These are phyloP conservation scores for Mycosphaerelloides madeirae DNA, from an alignment of 2,329 filamentous ascomycete genomes.

Conservation along the genomic window DNA sequence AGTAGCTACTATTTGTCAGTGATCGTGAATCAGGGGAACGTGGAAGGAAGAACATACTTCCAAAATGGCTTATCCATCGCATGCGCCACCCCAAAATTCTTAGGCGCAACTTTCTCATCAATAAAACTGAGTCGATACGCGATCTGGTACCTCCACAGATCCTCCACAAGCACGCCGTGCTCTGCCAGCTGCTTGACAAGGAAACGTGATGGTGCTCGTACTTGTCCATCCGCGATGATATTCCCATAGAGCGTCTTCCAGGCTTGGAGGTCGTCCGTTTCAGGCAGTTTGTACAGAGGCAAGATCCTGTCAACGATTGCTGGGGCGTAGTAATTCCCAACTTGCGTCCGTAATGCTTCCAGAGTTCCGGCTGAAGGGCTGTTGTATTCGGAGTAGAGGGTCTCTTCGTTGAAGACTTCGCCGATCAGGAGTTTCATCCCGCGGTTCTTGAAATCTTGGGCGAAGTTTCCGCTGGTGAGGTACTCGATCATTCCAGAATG, in stretches of 20 bases:
- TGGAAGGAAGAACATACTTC: constrained; percentile 1
- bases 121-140: constrained; percentile 4
- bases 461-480: constrained; percentile 1
- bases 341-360: constrained; percentile 1
- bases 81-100: constrained; percentile 6
- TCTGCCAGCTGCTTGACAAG: constrained; percentile 2
- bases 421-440: constrained; percentile 4
- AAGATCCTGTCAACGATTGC: constrained; percentile 3
- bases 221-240: constrained; percentile 6
- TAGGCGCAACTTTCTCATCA: constrained; percentile 3
- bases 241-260: constrained; percentile 4
- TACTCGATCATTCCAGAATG: constrained; percentile 6
- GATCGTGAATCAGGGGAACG: too few species aligned
- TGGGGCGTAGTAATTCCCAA: constrained; percentile 6
- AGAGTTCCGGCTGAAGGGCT: not conserved
- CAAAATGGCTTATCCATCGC: constrained; percentile 8
- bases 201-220: constrained; percentile 3
- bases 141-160: constrained; percentile 7
- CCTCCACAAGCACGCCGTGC: not conserved
- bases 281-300: constrained; percentile 2
- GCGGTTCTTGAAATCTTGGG: constrained; percentile 1
- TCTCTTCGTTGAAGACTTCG: constrained; percentile 7
- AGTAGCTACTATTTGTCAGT: too few species aligned
- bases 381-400: constrained; percentile 6
- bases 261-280: not conserved